These are phyloP conservation scores for Coprinopsis cinerea DNA, from an alignment of 768 basidiomycete genomes.

Conservation along the genomic window DNA sequence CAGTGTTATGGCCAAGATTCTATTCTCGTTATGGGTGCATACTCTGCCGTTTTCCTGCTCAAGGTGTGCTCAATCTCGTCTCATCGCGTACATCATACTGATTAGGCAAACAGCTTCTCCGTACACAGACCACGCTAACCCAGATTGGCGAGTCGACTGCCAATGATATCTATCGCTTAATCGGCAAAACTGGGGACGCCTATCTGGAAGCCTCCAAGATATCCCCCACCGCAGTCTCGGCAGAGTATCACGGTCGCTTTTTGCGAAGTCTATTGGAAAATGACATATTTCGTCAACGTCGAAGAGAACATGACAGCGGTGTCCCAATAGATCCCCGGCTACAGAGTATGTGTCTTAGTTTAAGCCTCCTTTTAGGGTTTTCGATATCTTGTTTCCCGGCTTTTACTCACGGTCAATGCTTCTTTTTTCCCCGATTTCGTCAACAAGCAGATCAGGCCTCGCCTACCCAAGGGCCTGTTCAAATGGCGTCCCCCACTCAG, in stretches of 20 bases:
- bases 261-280: slow-evolving; percentile 61
- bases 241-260: slow-evolving; percentile 78
- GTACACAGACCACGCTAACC: slow-evolving; percentile 50
- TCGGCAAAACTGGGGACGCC: slow-evolving; percentile 68
- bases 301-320: slow-evolving; percentile 34
- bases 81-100: slow-evolving; percentile 6
- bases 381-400: slow-evolving; percentile 9
- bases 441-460: slow-evolving; percentile 19
- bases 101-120: no score
- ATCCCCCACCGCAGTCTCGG: slow-evolving; percentile 55
- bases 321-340: slow-evolving; percentile 51
- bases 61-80: slow-evolving; percentile 39
- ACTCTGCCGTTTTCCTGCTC: slow-evolving; percentile 75
- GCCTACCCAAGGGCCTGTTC: slow-evolving; percentile 19
- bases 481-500: slow-evolving; percentile 25
- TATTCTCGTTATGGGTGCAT: slow-evolving; percentile 81
- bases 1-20: slow-evolving; percentile 85
- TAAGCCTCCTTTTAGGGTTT: neutral
- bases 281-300: slow-evolving; percentile 53
- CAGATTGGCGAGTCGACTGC: slow-evolving; percentile 57
- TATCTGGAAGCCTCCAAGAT: slow-evolving; percentile 67
- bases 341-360: slow-evolving; percentile 37
- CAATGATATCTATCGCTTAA: slow-evolving; percentile 59
- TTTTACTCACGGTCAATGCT: slow-evolving; percentile 11
- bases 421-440: slow-evolving; percentile 7